A percentile compares a stretch with the other conserved stretches of the same genome.
phyloP scores from a whole-genome alignment of 768 basidiomycete genomes.

The Suillus subaureus region DNA sequence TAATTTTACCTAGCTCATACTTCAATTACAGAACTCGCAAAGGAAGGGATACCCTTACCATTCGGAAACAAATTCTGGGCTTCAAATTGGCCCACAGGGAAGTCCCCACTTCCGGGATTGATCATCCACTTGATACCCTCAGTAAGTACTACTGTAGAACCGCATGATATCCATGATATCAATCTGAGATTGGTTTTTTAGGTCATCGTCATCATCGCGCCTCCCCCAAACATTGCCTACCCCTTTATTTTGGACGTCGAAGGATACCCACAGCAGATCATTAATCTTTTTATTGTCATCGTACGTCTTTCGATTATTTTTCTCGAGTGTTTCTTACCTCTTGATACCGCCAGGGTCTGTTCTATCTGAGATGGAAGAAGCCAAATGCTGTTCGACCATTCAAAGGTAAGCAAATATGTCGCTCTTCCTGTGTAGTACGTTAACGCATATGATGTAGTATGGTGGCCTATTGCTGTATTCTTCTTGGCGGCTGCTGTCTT shows the following conservation, averaged over 20 bases:
- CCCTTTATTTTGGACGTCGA: constrained; percentile 65
- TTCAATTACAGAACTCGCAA: constrained; percentile 49
- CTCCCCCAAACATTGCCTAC: constrained; percentile 54
- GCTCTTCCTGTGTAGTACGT: background rate
- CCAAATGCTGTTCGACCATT: constrained; percentile 52
- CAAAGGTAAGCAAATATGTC: constrained; percentile 38
- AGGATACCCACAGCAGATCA: constrained; percentile 50
- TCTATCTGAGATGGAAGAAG: constrained; percentile 55
- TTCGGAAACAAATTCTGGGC: constrained; percentile 64
- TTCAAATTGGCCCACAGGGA: constrained; percentile 61
- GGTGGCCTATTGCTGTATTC: constrained; percentile 56
- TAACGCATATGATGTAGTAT: constrained; percentile 38
- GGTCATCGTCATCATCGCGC: constrained; percentile 57
- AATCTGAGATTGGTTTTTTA: constrained; percentile 42
- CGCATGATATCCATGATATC: background rate
- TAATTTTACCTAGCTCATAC: background rate
- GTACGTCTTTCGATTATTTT: constrained; percentile 33
- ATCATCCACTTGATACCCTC: constrained; percentile 59
- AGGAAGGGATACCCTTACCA: constrained; percentile 63
- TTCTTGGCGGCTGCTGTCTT: constrained; percentile 54
- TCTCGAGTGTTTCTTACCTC: background rate
- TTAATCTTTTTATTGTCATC: constrained; percentile 57
- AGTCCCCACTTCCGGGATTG: constrained; percentile 56
- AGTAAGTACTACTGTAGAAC: constrained; percentile 26
- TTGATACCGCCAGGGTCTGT: constrained; percentile 43